Evolutionary conservation across 768 basidiomycete species (phyloP).

Genomic region (Hydnum rufescens): DNA sequence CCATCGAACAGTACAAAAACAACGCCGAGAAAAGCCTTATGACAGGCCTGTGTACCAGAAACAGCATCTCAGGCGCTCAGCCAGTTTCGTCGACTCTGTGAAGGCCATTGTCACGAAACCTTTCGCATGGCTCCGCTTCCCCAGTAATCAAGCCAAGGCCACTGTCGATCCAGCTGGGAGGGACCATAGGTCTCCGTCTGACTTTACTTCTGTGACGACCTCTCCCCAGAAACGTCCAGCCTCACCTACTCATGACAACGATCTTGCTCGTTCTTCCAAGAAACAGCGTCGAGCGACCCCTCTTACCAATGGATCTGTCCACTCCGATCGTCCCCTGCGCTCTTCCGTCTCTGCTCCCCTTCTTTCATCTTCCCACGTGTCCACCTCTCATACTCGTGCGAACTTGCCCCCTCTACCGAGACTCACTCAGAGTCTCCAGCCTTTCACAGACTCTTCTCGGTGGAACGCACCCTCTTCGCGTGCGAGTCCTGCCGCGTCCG

Average conservation of each 20-base stretch:
- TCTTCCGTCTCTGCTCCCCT: too few species aligned
- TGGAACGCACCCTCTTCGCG: too few species aligned
- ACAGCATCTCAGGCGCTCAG: not conserved
- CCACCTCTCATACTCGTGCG: too few species aligned
- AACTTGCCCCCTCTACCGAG: not conserved
- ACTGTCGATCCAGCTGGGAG: not conserved
- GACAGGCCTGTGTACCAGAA: too few species aligned
- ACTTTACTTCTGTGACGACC: not conserved
- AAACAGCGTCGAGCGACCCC: not conserved
- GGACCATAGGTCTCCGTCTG: not conserved
- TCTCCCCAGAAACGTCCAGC: not conserved
- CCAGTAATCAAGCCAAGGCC: not conserved
- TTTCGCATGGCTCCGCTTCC: conserved; percentile 2
- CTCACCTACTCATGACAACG: not conserved
- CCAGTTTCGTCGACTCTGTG: conserved; percentile 2
- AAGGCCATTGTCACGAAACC: not conserved
- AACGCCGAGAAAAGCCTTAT: too few species aligned
- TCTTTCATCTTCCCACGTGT: too few species aligned
- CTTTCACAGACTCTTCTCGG: too few species aligned
- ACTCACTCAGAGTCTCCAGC: not conserved
- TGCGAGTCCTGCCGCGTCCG: not conserved
- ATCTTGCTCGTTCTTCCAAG: not conserved
- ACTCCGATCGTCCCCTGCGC: not conserved
- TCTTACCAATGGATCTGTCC: not conserved
- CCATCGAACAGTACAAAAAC: too few species aligned